Percentiles rank a stretch among this genome's conserved stretches.
These are phyloP conservation scores for Eucalyptus dawsonii DNA, from an alignment of 345 rosid species.

Conservation along the genomic window DNA sequence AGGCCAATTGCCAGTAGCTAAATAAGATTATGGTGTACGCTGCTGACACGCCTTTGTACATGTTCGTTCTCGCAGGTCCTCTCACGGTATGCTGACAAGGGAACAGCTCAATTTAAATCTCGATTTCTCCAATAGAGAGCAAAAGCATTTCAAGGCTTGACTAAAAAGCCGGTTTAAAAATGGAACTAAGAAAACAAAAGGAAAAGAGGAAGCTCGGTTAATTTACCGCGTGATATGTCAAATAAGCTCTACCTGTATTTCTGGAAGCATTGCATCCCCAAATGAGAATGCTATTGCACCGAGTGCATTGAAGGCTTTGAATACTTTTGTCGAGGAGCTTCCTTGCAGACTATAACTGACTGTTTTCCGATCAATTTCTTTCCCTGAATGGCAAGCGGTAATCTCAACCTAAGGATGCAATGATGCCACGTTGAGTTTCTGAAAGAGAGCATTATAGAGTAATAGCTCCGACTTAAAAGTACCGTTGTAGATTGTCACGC, in stretches of 20 bases:
- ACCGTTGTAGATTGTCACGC: conserved; percentile 31
- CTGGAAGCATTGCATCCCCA: conserved; percentile 56
- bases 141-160: background rate
- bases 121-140: background rate
- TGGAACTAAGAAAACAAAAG: background rate
- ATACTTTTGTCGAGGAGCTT: conserved; percentile 20
- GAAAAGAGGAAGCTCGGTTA: background rate
- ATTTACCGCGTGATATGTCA: background rate
- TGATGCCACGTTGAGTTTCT: background rate
- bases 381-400: conserved; percentile 7
- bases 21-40: conserved; percentile 23
- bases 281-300: conserved; percentile 46
- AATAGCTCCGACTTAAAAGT: background rate
- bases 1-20: conserved; percentile 40
- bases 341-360: conserved; percentile 27
- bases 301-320: conserved; percentile 40
- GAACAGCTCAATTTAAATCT: background rate
- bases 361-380: conserved; percentile 13
- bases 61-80: conserved; percentile 29
- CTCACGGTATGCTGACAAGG: conserved; percentile 15
- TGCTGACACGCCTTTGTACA: conserved; percentile 41
- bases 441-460: background rate
- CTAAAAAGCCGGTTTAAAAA: background rate
- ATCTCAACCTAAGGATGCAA: background rate
- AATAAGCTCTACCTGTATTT: conserved; percentile 28